Base-by-base conservation (phyloP, 2,329 filamentous ascomycete genomes). In the Alternaria brassicae region DNA sequence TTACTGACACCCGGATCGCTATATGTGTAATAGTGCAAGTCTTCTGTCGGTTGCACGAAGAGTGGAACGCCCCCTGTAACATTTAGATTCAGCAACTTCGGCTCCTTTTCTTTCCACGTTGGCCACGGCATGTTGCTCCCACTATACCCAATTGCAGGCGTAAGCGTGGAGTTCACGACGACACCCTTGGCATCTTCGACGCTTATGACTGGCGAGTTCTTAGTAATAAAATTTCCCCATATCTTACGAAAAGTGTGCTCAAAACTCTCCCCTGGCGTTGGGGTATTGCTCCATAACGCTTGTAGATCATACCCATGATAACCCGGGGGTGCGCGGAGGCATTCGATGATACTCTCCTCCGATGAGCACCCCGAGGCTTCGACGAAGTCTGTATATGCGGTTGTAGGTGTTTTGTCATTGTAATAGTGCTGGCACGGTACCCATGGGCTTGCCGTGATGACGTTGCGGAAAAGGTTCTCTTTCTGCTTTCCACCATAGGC, bases 401-500 rank as follows among this genome's bases (percentile, higher is more conserved):
- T 69, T 34, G 55, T 69, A 28, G 70, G 76, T 69, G 66, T 72
- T 58, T 44, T 54, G 49, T 68, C 79, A 66, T 73, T 65, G 60
- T 76, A 77, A 4, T 66, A 62, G 60, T 75, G 66, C 30, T 75
- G 73, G 21, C 63, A 64, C 7, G 73, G 72, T 10, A 77, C 54
- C 72, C 72, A 77, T 9, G 74, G 72, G 49, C 72, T 74, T 5
- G 70, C 70, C 17, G 72, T 58, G 19, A 77, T 77, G 39, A 76
- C 71, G 42, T 77, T 76, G 19, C 71, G 69, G 56, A 77, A 77
- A 8, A 77, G 60, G 12, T 56, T 67, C 28, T 70, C 47, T 12
- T 71, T 67, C 44, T 75, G 71, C 53, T 69, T 68, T 4, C 73
- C 79, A 19, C 79, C 78, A 58, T 80, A 79, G 4, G 79, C 70